Evolutionary conservation across 1,284 basidiomycete species (phyloP).

Genomic region (Cutaneotrichosporon sp.): DNA sequence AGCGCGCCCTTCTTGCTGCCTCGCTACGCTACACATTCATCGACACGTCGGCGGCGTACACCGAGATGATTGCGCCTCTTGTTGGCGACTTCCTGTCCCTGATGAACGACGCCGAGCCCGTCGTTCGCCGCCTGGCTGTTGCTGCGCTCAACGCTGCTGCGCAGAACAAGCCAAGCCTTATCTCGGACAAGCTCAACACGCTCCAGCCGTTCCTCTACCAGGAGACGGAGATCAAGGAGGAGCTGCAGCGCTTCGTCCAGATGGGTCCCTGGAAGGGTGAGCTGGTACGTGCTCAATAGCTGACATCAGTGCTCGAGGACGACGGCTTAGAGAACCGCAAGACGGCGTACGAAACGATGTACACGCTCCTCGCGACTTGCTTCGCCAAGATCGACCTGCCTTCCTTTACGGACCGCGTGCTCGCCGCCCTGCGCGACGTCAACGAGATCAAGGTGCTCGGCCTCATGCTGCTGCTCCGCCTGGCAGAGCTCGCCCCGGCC

Average conservation of each 20-base stretch:
- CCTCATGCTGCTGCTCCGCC: constrained; percentile 90
- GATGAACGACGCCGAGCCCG: constrained; percentile 81
- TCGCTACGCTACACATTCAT: constrained; percentile 95
- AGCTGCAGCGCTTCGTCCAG: constrained; percentile 85
- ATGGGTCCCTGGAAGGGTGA: constrained; percentile 96
- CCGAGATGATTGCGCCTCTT: constrained; percentile 80
- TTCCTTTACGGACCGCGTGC: constrained; percentile 77
- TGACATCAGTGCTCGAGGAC: constrained; percentile 44
- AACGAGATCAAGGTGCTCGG: constrained; percentile 97
- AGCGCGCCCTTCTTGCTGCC: constrained; percentile 83
- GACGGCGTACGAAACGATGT: constrained; percentile 97
- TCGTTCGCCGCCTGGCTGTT: constrained; percentile 80
- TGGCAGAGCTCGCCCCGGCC: constrained; percentile 80
- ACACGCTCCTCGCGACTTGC: constrained; percentile 89
- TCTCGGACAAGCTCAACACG: constrained; percentile 75
- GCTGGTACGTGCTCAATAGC: constrained; percentile 22
- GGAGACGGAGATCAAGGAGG: constrained; percentile 77
- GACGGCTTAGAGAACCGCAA: constrained; percentile 62
- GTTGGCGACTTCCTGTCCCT: constrained; percentile 88
- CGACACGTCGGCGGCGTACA: constrained; percentile 73
- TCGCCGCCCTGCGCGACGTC: constrained; percentile 82
- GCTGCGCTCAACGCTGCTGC: constrained; percentile 91
- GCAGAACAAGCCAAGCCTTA: constrained; percentile 87
- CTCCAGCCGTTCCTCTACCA: constrained; percentile 83
- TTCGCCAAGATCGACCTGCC: constrained; percentile 80